phyloP scores from a whole-genome alignment of 1,139 yeast genomes.

The Barnettozyma hawaiiensis region DNA sequence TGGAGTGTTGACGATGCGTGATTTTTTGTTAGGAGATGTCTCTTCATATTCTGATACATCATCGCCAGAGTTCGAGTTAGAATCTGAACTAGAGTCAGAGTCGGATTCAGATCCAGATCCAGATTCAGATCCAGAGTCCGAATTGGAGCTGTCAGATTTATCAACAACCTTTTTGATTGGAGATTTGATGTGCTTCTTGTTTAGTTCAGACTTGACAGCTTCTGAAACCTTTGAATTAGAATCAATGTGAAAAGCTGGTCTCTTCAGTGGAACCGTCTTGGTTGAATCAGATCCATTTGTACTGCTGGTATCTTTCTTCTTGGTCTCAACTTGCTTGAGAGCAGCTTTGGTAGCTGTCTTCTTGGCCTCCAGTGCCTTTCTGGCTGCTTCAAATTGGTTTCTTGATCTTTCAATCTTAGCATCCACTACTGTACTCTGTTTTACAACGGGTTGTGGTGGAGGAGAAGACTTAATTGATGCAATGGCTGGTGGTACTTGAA shows the following conservation, averaged over 20 bases:
- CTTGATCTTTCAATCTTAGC: conserved; percentile 19
- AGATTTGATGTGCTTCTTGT: background rate
- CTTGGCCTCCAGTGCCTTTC: conserved; percentile 10
- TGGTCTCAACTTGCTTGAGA: background rate
- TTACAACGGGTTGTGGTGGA: background rate
- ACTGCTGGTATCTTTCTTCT: background rate
- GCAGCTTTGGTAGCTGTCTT: conserved; percentile 1
- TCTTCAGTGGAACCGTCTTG: background rate
- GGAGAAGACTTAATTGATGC: background rate
- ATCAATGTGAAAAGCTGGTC: background rate
- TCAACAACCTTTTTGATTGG: conserved; percentile 2
- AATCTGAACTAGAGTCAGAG: conserved; percentile 15
- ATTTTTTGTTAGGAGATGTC: conserved; percentile 17
- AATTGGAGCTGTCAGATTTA: conserved; percentile 1
- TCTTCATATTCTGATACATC: conserved; percentile 21
- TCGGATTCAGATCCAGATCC: conserved; percentile 14
- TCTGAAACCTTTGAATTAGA: background rate
- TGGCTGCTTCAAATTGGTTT: conserved; percentile 23
- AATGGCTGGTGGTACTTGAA: background rate
- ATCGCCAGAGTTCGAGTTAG: too few species aligned
- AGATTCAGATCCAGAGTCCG: conserved; percentile 1
- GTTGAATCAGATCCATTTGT: background rate
- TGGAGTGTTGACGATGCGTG: conserved; percentile 36
- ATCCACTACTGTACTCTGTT: background rate
- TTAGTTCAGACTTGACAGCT: background rate